Evolutionary conservation across 306 rosid genomes (phyloP), one percentile per base, ranked within the genome.

Genomic region (Amphicarpaea edgeworthii): DNA sequence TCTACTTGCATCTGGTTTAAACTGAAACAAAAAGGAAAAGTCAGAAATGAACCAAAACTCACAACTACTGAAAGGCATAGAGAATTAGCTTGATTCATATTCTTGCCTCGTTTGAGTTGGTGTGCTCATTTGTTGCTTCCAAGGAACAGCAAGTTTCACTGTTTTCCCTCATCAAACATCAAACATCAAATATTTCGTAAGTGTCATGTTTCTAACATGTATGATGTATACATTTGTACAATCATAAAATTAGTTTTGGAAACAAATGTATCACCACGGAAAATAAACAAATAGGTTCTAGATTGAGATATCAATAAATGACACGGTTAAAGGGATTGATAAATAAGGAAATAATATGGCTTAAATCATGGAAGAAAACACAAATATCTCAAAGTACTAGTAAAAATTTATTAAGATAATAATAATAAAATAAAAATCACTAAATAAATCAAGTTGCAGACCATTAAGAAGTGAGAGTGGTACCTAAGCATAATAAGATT

Each of bases 401-500:
- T 2, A 28, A 41, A 10, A 30, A 4, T 30, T 1, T 10, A 9
- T 8, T 3, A 54, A 20, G 8, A 34, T 34, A 6, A 34, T 34
- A 7, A 34, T 7, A 7, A 34, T 9, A 4, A 19, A 20, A 21
- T 54, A 16, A 19, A 6, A 55, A 28, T 8, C 17, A 6, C 38
- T 17, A 41, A 10, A 63, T 54, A 67, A 57, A 23, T 41, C 32
- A 54, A 28, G 38, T 28, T 42, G 2, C 28, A 80, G 30, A 30
- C 17, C n/a, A 42, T 23, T n/a, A 72, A 64, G 74, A 30, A 41
- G 8, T 38, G 0, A 30, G 37, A 30, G 7, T 1, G 58, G 34
- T 68, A 83, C 83, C 86, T 78, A 16, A 68, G 54, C 50, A 69
- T 5, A 50, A 60, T 0, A 79, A 53, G 81, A 7, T 51, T 69